These are phyloP conservation scores for Dictyostelium intermedium DNA, from an alignment of 78 protist species.

Conservation along the genomic window DNA sequence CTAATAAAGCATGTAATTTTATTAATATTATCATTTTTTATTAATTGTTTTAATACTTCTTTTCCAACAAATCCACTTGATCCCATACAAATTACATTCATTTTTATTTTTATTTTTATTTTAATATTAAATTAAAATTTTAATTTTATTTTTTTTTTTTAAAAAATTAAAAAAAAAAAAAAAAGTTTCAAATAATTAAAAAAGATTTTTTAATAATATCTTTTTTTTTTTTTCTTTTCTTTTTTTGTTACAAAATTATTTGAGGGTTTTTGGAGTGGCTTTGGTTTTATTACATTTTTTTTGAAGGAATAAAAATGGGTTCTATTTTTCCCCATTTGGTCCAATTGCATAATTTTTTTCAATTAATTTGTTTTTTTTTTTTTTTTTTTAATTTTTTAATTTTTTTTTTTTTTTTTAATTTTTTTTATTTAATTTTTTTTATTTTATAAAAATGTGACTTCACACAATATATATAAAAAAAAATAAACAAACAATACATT, in stretches of 20 bases:
- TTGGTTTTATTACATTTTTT: too few relatives aligned
- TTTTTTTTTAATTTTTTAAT: too few relatives aligned
- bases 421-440: not conserved
- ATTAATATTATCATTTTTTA: not conserved
- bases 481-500: not conserved
- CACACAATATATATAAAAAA: not conserved
- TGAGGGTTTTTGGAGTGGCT: too few relatives aligned
- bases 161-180: not conserved
- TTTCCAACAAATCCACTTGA: not conserved
- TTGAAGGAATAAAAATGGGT: too few relatives aligned
- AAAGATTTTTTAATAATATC: too few relatives aligned
- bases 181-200: not conserved
- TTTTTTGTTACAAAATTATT: too few relatives aligned
- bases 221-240: too few relatives aligned
- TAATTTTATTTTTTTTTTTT: too few relatives aligned
- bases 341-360: too few relatives aligned
- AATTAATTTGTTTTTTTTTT: too few relatives aligned
- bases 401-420: too few relatives aligned
- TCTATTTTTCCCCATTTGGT: too few relatives aligned
- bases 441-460: not conserved
- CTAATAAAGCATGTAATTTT: not conserved
- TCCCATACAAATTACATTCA: not conserved
- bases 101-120: not conserved
- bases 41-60: not conserved
- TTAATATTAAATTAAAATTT: not conserved